phyloP scores from a whole-genome alignment of 2,329 filamentous ascomycete genomes.

The Pseudopithomyces chartarum region DNA sequence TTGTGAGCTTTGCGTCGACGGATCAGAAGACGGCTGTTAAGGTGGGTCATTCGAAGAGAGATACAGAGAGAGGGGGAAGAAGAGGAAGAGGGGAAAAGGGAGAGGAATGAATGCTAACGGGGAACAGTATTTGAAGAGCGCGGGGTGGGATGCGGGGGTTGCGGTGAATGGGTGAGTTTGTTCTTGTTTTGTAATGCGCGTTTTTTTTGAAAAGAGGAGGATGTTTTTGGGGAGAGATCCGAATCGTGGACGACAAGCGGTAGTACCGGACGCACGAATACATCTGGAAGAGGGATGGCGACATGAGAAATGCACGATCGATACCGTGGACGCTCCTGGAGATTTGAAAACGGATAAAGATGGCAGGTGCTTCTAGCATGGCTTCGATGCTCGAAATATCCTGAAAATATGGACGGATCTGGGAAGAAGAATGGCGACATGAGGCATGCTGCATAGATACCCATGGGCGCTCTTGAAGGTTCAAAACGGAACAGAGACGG shows the following conservation, averaged over 20 bases:
- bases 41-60: constrained; percentile 23
- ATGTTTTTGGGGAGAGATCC: background rate
- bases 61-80: background rate
- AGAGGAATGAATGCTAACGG: constrained; percentile 9
- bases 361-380: too few species aligned
- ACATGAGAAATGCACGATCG: too few species aligned
- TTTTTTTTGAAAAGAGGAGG: too few species aligned
- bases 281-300: background rate
- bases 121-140: constrained; percentile 48
- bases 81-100: too few species aligned
- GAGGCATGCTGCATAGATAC: background rate
- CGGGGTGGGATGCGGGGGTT: constrained; percentile 51
- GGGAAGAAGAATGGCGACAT: background rate
- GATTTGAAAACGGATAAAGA: too few species aligned
- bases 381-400: too few species aligned
- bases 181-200: background rate
- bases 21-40: constrained; percentile 51
- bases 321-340: too few species aligned
- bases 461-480: background rate
- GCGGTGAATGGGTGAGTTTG: constrained; percentile 55
- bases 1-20: constrained; percentile 50
- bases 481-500: background rate
- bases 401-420: too few species aligned
- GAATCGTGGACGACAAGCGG: background rate
- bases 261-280: background rate